Evolutionary conservation across 164 flowering plant genomes (phyloP), one percentile per base, ranked within the genome.

Genomic region (Magnolia officinalis): DNA sequence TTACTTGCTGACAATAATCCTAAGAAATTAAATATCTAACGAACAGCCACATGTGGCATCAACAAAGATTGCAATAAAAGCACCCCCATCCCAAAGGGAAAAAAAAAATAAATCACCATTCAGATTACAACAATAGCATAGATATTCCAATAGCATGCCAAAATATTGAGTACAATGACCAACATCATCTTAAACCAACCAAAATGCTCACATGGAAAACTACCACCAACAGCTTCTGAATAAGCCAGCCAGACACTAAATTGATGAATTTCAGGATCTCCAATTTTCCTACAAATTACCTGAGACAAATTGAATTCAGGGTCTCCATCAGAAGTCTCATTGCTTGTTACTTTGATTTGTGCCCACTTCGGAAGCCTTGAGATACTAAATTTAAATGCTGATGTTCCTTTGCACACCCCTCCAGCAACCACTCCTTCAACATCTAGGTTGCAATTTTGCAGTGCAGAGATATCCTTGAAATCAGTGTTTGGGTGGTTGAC

Each of bases 341-440:
- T 76, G 71, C 70, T 72, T 29, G 72, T 73, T 31, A 89, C 82
- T 84, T 90, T 88, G 67, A 76, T 75, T 76, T 85, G 87, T 58
- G 97, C 94, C 97, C 97, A 92, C 68, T 83, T 88, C 59, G 95
- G 97, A 83, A 92, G 97, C 73, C 89, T 85, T 24, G 93, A 92
- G 76, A 89, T 81, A 78, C 92, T 88, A 82, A 90, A 90, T 75
- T 75, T 86, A 78, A 89, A 90, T 74, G 84, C 78, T 61, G 87
- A 73, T 49, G 71, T 77, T 74, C 72, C 81, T 29, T 72, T 80
- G 31, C 80, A 52, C 21, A 20, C 68, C 72, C 70, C 72, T 72
- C 74, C 81, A 70, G 26, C 16, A 74, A 59, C 21, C 63, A 63
- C 50, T 58, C 72, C 75, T 71, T 78, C 70, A 51, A 19, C 73